Evolutionary conservation across 257 asterid species (phyloP), one percentile per base, ranked within the genome.

Genomic region (Petunia axillaris): DNA sequence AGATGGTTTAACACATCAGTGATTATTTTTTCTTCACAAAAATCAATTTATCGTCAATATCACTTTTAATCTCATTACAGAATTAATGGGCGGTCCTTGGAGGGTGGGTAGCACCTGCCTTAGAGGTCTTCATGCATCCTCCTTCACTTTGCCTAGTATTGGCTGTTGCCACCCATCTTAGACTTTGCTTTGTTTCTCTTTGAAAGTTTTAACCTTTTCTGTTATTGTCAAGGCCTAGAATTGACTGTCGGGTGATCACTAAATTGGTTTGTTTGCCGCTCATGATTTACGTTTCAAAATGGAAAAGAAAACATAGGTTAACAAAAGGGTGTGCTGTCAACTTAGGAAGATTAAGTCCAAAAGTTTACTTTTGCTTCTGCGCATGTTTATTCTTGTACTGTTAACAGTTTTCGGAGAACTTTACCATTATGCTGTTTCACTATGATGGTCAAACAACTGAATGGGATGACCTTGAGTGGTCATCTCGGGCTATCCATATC

Each of bases 401-500:
- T 50, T 11, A 73, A 82, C 97, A 95, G 99, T 86, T 95, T 87
- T 87, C 98, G 80, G 97, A 93, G 77, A 92, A 93, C 91, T 95
- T 95, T 83, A 87, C 91, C 71, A 85, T 93, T 81, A 62, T 95
- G 86, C 64, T 95, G 78, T 95, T 95, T 84, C 98, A 95, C 94
- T 95, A 93, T 85, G 99, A 95, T 83, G 94, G 94, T 57, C 94
- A 87, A 73, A 87, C 97, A 68, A 93, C 88, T 76, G 98, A 95
- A 89, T 93, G 99, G 98, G 98, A 92, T 75, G 95, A 93, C 81
- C 91, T 91, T 71, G 98, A 93, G 90, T 95, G 98, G 97, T 95
- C 98, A 54, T 87, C 87, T 85, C 88, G 85, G 52, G 97, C 98
- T 71, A 93, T 95, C 84, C 98, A 93, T 66, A 90, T 95, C 82